phyloP scores from a whole-genome alignment of 345 rosid genomes.

The Nephelium lappaceum region DNA sequence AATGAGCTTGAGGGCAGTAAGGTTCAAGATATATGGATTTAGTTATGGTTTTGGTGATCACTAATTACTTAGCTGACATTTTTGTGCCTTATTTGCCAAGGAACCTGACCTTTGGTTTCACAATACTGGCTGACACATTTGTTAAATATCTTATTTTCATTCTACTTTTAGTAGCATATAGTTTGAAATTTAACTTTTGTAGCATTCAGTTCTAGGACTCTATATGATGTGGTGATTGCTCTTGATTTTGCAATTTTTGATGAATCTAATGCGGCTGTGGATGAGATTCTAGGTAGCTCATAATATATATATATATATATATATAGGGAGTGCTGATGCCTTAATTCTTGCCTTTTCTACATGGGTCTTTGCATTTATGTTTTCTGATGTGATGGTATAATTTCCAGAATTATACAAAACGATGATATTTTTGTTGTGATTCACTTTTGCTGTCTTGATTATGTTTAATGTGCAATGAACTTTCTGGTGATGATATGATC shows the following conservation, averaged over 20 bases:
- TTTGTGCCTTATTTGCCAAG: neutral
- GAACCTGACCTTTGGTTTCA: slow-evolving; percentile 3
- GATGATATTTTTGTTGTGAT: neutral
- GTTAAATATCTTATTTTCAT: neutral
- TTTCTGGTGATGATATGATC: neutral
- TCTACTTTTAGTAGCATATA: neutral
- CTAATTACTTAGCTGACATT: neutral
- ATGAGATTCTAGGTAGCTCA: neutral
- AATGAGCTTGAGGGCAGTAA: neutral
- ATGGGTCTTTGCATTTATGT: neutral
- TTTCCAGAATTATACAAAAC: neutral
- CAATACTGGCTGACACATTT: neutral
- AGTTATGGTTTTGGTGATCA: neutral
- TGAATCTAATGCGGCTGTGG: neutral
- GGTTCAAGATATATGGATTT: neutral
- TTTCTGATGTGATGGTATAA: neutral
- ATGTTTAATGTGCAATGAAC: neutral
- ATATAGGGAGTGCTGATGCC: too few species aligned
- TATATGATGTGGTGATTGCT: neutral
- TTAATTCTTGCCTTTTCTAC: neutral
- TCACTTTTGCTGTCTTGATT: neutral
- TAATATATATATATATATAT: too few species aligned
- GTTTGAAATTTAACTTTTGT: neutral
- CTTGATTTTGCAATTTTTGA: neutral
- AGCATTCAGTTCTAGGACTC: neutral